phyloP scores from a whole-genome alignment of 2,329 filamentous ascomycete genomes.

The Trichoderma oligosporum region DNA sequence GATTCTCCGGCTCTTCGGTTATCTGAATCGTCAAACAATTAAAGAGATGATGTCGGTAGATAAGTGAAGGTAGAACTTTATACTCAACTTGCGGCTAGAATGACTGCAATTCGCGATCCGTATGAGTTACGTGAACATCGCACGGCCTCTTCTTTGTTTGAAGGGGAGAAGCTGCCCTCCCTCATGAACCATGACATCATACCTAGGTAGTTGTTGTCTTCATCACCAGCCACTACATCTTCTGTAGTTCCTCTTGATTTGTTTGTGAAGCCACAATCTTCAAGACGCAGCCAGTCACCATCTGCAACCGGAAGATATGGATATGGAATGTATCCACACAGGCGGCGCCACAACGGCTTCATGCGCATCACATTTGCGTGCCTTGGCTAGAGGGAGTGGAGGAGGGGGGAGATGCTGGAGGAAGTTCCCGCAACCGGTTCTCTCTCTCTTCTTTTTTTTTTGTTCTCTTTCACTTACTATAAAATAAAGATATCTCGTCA shows the following conservation, averaged over 20 bases:
- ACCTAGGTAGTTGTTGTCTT: too few species aligned
- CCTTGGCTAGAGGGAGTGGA: neutral
- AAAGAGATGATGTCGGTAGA: too few species aligned
- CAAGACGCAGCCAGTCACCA: neutral
- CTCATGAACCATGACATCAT: slow-evolving; percentile 10
- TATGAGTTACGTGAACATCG: too few species aligned
- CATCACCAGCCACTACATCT: too few species aligned
- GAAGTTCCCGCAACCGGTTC: neutral
- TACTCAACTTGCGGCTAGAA: too few species aligned
- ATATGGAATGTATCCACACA: slow-evolving; percentile 2
- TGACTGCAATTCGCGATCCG: too few species aligned
- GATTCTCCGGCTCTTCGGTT: too few species aligned
- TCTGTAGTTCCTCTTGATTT: neutral
- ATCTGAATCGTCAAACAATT: too few species aligned
- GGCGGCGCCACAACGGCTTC: neutral
- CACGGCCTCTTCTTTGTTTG: too few species aligned
- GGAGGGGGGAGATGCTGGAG: neutral
- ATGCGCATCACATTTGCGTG: neutral
- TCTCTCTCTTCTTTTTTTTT: neutral
- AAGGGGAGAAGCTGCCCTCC: too few species aligned
- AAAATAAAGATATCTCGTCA: slow-evolving; percentile 4
- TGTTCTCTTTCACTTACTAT: neutral
- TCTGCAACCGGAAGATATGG: neutral
- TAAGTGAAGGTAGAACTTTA: too few species aligned
- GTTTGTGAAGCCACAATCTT: neutral